These are phyloP conservation scores for Arthrobotrys iridis DNA, from an alignment of 2,329 filamentous ascomycete species.

Conservation along the genomic window DNA sequence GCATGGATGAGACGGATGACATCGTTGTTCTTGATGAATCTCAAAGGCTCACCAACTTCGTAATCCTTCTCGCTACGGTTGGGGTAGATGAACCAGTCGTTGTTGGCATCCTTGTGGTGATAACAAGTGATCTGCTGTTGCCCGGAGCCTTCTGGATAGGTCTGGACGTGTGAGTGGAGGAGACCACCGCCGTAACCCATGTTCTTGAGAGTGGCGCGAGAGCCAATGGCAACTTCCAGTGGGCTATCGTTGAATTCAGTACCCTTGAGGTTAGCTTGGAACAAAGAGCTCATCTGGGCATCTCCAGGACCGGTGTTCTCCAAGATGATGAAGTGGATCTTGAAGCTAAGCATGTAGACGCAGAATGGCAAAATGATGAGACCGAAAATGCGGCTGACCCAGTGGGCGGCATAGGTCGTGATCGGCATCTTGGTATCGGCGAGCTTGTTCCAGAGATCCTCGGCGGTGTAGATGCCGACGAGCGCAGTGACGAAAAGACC, in stretches of 20 bases:
- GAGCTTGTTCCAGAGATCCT: conserved; percentile 98
- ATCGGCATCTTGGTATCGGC: conserved; percentile 91
- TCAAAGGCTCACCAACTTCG: conserved; percentile 74
- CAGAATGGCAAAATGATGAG: conserved; percentile 88
- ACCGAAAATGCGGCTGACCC: conserved; percentile 81
- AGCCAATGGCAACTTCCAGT: conserved; percentile 88
- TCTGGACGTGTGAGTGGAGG: conserved; percentile 95
- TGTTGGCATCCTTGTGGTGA: conserved; percentile 99
- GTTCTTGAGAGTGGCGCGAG: conserved; percentile 92
- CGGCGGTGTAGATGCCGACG: conserved; percentile 92
- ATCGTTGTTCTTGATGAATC: conserved; percentile 79
- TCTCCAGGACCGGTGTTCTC: conserved; percentile 94
- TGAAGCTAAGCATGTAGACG: conserved; percentile 96
- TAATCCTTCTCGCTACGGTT: conserved; percentile 81
- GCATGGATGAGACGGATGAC: conserved; percentile 88
- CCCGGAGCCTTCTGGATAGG: conserved; percentile 88
- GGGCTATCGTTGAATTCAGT: conserved; percentile 95
- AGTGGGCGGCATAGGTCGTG: conserved; percentile 77
- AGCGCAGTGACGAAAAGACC: conserved; percentile 94
- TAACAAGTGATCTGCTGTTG: conserved; percentile 99
- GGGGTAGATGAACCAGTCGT: conserved; percentile 99
- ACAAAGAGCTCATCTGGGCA: conserved; percentile 99
- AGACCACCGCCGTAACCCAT: conserved; percentile 99
- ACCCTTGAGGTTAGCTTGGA: conserved; percentile 94
- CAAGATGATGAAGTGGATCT: conserved; percentile 90